phyloP scores from a whole-genome alignment of 1,284 basidiomycete genomes.

The Naganishia liquefaciens region DNA sequence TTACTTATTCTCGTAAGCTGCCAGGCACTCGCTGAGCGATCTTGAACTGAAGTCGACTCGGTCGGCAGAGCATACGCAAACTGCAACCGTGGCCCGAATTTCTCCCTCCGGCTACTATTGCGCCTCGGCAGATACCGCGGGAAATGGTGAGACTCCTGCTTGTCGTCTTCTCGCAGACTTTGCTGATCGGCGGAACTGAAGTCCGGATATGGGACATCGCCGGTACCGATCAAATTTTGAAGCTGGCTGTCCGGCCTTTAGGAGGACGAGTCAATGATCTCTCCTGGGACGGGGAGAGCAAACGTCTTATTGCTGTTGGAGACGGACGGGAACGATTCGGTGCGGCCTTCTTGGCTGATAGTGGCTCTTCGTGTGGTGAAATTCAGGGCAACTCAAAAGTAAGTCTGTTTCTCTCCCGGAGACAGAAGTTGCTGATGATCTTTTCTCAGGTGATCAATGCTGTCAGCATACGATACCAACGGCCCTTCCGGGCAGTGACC shows the following conservation, averaged over 20 bases:
- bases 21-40: background rate
- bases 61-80: constrained; percentile 73
- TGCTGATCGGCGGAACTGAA: constrained; percentile 41
- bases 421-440: background rate
- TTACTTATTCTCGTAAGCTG: constrained; percentile 50
- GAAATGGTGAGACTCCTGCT: constrained; percentile 63
- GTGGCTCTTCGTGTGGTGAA: constrained; percentile 66
- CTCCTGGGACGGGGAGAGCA: constrained; percentile 94
- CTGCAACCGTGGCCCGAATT: constrained; percentile 83
- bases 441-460: constrained; percentile 72
- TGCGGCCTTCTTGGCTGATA: constrained; percentile 80
- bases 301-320: constrained; percentile 93
- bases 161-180: constrained; percentile 1
- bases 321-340: constrained; percentile 89
- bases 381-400: constrained; percentile 92
- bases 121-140: constrained; percentile 79
- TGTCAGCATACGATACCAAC: constrained; percentile 81
- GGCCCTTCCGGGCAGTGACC: constrained; percentile 88
- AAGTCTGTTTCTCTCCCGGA: constrained; percentile 5
- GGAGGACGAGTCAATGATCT: constrained; percentile 87
- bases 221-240: constrained; percentile 75
- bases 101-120: constrained; percentile 94
- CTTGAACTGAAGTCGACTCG: constrained; percentile 26
- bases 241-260: constrained; percentile 80
- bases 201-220: constrained; percentile 92